A percentile compares a stretch with the other conserved stretches of the same genome.
These are phyloP conservation scores for Russula vinacea DNA, from an alignment of 768 basidiomycete genomes.

Conservation along the genomic window DNA sequence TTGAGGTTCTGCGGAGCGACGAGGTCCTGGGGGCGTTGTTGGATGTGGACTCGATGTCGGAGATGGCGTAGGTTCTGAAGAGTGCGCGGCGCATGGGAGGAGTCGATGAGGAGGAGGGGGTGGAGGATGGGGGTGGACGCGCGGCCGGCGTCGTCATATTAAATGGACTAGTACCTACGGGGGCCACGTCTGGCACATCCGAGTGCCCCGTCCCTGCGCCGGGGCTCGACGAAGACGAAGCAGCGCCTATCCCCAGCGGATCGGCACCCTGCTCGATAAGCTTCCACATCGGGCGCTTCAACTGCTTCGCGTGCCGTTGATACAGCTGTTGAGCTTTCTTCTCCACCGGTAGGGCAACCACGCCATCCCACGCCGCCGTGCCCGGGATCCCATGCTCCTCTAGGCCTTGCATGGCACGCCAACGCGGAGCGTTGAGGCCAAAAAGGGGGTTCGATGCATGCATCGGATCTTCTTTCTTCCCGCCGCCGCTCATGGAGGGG, in stretches of 20 bases:
- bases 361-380: background rate
- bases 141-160: background rate
- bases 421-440: constrained; percentile 13
- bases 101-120: background rate
- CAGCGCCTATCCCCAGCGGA: background rate
- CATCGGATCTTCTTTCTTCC: constrained; percentile 9
- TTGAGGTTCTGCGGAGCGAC: background rate
- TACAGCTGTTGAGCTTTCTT: background rate
- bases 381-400: background rate
- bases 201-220: background rate
- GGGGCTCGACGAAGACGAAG: constrained; percentile 1
- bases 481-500: background rate
- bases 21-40: background rate
- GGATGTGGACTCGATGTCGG: background rate
- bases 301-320: background rate
- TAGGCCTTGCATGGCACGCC: constrained; percentile 16
- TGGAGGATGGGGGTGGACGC: background rate
- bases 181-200: background rate
- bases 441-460: constrained; percentile 7
- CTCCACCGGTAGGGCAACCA: background rate
- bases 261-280: background rate
- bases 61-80: background rate
- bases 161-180: no score
- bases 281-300: background rate
- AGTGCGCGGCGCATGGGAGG: background rate